Conservation (phyloP, 805 yeast genomes). For the Candida taoyuanica region DNA sequence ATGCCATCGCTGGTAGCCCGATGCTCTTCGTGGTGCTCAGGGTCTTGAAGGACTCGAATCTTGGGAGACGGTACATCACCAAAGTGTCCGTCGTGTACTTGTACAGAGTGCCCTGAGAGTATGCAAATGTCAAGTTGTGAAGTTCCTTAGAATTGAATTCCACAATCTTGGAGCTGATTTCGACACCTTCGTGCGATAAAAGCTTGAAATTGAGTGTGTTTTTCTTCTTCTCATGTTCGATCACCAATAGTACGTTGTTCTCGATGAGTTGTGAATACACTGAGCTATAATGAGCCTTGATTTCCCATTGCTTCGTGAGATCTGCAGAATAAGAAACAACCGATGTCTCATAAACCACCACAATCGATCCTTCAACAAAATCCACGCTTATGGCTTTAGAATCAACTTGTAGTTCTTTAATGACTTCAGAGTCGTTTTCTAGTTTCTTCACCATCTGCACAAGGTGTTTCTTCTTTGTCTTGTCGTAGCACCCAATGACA, state of each 20-base stretch:
- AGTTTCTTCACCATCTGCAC: constrained; percentile 18
- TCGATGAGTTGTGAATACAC: constrained; percentile 18
- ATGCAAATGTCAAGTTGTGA: constrained; percentile 13
- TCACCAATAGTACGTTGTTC: constrained; percentile 14
- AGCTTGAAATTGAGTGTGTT: constrained; percentile 21
- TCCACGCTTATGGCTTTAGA: constrained; percentile 15
- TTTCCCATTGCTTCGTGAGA: constrained; percentile 14
- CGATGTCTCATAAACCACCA: constrained; percentile 15
- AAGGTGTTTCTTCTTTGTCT: constrained; percentile 16
- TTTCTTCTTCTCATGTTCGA: constrained; percentile 15
- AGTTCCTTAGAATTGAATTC: constrained; percentile 15
- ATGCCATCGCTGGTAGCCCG: constrained; percentile 1
- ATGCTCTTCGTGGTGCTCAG: constrained; percentile 2
- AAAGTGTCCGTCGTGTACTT: constrained; percentile 18
- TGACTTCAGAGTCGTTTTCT: constrained; percentile 22
- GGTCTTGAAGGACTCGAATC: constrained; percentile 18
- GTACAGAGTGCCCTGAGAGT: constrained; percentile 19
- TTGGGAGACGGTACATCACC: constrained; percentile 21
- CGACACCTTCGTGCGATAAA: constrained; percentile 17
- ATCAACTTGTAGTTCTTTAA: constrained; percentile 14
- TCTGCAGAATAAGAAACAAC: constrained; percentile 8
- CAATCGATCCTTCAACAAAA: not conserved
- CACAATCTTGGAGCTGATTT: constrained; percentile 24
- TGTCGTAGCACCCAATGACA: constrained; percentile 19
- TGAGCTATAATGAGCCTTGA: constrained; percentile 13